Percentiles rank a stretch among this genome's conserved stretches.
These are phyloP conservation scores for Boletellus sp. DNA, from an alignment of 1,284 basidiomycete species.

Conservation along the genomic window DNA sequence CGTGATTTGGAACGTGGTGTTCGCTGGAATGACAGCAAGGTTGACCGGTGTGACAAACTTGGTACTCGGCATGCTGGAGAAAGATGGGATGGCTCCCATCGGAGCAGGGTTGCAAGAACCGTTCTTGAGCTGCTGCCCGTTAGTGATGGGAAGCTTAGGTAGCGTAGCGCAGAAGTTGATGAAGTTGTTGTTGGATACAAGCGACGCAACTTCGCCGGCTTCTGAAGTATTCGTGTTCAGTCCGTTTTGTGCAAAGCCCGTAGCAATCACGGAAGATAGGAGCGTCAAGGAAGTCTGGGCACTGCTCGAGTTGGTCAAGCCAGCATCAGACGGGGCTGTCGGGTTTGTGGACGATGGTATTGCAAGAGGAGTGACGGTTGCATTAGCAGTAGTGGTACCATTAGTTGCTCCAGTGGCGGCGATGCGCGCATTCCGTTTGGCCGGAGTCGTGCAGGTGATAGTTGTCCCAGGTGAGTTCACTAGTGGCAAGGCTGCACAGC, in stretches of 20 bases:
- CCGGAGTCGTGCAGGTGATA: constrained; percentile 45
- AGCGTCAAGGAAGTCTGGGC: constrained; percentile 42
- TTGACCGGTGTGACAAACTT: constrained; percentile 51
- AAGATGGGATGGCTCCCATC: constrained; percentile 46
- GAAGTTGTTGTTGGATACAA: constrained; percentile 51
- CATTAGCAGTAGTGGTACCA: constrained; percentile 9
- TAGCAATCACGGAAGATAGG: constrained; percentile 43
- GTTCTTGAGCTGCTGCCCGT: constrained; percentile 40
- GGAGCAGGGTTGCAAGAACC: constrained; percentile 59
- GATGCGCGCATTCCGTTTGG: constrained; percentile 39
- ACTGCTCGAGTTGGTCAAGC: constrained; percentile 36
- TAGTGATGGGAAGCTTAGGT: constrained; percentile 35
- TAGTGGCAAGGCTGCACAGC: constrained; percentile 54
- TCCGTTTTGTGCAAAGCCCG: constrained; percentile 46
- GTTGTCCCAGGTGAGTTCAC: constrained; percentile 42
- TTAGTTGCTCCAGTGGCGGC: constrained; percentile 37
- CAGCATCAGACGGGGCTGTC: constrained; percentile 28
- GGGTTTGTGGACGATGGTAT: constrained; percentile 21
- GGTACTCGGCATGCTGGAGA: constrained; percentile 44
- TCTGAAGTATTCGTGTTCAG: constrained; percentile 32
- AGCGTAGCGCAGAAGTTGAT: constrained; percentile 47
- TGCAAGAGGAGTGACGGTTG: constrained; percentile 4
- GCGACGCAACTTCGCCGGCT: constrained; percentile 41
- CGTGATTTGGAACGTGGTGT: constrained; percentile 45
- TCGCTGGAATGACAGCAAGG: constrained; percentile 39